Conservation (phyloP, 2,329 filamentous ascomycete species). For the Byssothecium circinans region DNA sequence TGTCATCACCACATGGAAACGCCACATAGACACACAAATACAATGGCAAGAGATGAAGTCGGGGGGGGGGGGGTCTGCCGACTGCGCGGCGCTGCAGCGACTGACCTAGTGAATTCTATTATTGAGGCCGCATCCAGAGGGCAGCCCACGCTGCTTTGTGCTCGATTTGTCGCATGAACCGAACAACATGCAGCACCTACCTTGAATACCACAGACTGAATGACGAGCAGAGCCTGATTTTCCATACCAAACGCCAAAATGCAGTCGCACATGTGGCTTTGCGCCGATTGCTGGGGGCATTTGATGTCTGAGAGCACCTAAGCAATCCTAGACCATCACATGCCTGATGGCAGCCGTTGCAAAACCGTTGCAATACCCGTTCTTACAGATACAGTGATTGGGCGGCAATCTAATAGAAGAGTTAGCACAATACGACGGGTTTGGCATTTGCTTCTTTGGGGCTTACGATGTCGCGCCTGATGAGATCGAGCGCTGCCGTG, state of each 20-base stretch:
- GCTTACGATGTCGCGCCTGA: slow-evolving; percentile 83
- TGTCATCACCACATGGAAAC: background rate
- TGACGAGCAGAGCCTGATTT: slow-evolving; percentile 12
- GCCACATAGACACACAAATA: background rate
- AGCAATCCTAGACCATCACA: too few relatives aligned
- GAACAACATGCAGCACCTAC: slow-evolving; percentile 19
- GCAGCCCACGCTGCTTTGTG: slow-evolving; percentile 19
- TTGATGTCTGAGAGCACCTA: too few relatives aligned
- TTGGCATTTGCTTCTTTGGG: background rate
- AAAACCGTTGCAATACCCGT: background rate
- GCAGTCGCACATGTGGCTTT: background rate
- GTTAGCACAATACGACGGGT: background rate
- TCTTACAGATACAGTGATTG: slow-evolving; percentile 83
- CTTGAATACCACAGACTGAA: background rate
- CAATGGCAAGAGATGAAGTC: background rate
- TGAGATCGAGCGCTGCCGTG: slow-evolving; percentile 79
- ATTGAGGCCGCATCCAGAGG: slow-evolving; percentile 22
- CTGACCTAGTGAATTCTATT: slow-evolving; percentile 37
- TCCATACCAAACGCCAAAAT: slow-evolving; percentile 12
- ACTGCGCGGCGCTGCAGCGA: slow-evolving; percentile 17
- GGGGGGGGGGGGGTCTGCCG: slow-evolving; percentile 24
- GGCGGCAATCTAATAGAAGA: slow-evolving; percentile 53
- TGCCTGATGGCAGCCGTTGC: too few relatives aligned
- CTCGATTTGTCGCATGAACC: background rate
- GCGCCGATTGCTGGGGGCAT: too few relatives aligned